Percentiles rank a stretch among this genome's conserved stretches.
Evolutionary conservation across 1,139 yeast genomes (phyloP).

Genomic region (Taphrina deformans): DNA sequence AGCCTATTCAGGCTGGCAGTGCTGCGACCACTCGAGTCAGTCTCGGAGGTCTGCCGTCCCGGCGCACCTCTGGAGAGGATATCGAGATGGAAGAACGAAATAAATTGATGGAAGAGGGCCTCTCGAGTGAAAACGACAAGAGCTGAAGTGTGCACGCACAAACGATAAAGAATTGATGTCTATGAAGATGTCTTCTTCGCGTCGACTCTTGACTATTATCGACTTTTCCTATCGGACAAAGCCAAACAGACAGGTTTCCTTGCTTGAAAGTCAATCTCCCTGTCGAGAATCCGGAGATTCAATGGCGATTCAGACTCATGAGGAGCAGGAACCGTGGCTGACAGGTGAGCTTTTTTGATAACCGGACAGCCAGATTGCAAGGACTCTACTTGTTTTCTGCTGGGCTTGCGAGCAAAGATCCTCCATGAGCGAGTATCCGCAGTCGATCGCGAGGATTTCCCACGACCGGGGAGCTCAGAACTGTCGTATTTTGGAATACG

Average conservation of each 20-base stretch:
- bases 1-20: not conserved
- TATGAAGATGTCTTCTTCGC: slow-evolving; percentile 28
- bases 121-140: too few species aligned
- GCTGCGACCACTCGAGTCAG: not conserved
- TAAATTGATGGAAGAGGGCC: slow-evolving; percentile 1
- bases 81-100: slow-evolving; percentile 7
- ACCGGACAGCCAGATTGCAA: not conserved
- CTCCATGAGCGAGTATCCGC: too few species aligned
- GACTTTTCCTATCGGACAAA: slow-evolving; percentile 29
- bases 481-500: too few species aligned
- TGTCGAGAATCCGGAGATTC: slow-evolving; percentile 25
- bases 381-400: not conserved
- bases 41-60: not conserved
- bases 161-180: not conserved
- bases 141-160: too few species aligned
- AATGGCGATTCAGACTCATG: slow-evolving; percentile 34
- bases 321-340: slow-evolving; percentile 34
- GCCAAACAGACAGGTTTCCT: slow-evolving; percentile 32
- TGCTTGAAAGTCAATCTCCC: slow-evolving; percentile 30
- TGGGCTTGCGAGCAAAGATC: not conserved
- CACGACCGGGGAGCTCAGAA: slow-evolving; percentile 7
- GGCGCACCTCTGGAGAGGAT: not conserved
- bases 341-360: slow-evolving; percentile 27
- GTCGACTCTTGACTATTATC: slow-evolving; percentile 34
- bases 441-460: not conserved